Evolutionary conservation across 2,329 filamentous ascomycete species (phyloP).

Genomic region (Nannizziopsis arthrosporioides): DNA sequence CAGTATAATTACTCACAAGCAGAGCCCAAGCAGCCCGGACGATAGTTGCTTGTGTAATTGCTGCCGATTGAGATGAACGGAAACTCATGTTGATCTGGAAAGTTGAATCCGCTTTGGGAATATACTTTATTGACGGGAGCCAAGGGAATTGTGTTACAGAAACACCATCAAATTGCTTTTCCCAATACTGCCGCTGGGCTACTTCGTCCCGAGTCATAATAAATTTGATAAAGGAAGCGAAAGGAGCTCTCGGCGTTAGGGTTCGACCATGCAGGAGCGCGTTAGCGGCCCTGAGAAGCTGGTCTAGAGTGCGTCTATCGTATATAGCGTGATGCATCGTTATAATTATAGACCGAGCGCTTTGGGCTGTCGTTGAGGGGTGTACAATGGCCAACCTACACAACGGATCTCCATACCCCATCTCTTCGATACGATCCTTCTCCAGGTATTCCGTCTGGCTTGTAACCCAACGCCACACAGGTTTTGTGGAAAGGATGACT

Average conservation of each 20-base stretch:
- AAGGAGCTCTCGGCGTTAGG: too few species aligned
- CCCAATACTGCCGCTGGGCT: too few species aligned
- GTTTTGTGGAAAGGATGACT: conserved; percentile 19
- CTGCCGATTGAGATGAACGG: conserved; percentile 47
- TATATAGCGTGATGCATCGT: conserved; percentile 33
- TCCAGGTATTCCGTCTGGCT: conserved; percentile 14
- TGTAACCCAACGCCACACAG: conserved; percentile 16
- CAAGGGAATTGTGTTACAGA: too few species aligned
- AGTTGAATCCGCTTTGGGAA: conserved; percentile 51
- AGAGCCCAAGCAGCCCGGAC: conserved; percentile 42
- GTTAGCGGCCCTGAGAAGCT: too few species aligned
- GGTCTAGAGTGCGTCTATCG: too few species aligned
- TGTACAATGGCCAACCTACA: conserved; percentile 16
- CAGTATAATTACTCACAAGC: conserved; percentile 1
- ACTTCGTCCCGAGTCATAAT: too few species aligned
- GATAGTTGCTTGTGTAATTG: conserved; percentile 40
- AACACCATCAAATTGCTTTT: too few species aligned
- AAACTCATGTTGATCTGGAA: conserved; percentile 11
- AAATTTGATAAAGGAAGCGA: neutral
- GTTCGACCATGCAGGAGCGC: conserved; percentile 15
- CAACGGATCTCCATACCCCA: conserved; percentile 17
- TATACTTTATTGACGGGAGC: conserved; percentile 60
- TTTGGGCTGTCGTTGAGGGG: too few species aligned
- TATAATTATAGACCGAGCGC: conserved; percentile 19
- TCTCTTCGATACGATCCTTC: conserved; percentile 13